phyloP scores from a whole-genome alignment of 805 yeast genomes.

The Phaffomyces opuntiae region DNA sequence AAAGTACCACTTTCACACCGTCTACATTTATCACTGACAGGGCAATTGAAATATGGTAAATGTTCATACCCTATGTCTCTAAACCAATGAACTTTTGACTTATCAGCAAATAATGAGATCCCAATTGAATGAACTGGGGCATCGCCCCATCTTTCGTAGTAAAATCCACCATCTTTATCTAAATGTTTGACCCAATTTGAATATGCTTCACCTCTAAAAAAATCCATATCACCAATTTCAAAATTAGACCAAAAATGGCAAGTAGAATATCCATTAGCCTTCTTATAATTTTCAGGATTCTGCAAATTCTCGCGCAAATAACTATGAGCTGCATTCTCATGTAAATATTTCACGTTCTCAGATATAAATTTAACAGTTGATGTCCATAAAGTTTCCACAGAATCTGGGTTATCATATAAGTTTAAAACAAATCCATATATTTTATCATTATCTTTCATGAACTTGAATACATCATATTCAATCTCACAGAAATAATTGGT shows the following conservation, averaged over 20 bases:
- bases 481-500: slow-evolving; percentile 62
- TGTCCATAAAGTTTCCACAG: slow-evolving; percentile 62
- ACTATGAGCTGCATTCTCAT: slow-evolving; percentile 52
- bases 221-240: slow-evolving; percentile 81
- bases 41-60: slow-evolving; percentile 72
- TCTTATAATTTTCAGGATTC: slow-evolving; percentile 39
- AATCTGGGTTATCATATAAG: slow-evolving; percentile 62
- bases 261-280: slow-evolving; percentile 41
- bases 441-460: slow-evolving; percentile 59
- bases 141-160: slow-evolving; percentile 92
- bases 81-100: slow-evolving; percentile 72
- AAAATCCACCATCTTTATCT: slow-evolving; percentile 72
- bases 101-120: slow-evolving; percentile 63
- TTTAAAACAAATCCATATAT: slow-evolving; percentile 68
- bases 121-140: slow-evolving; percentile 87
- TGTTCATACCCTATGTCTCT: slow-evolving; percentile 77
- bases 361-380: slow-evolving; percentile 54
- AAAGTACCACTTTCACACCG: slow-evolving; percentile 52
- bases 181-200: slow-evolving; percentile 53
- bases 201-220: slow-evolving; percentile 64
- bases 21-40: slow-evolving; percentile 45
- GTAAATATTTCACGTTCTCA: slow-evolving; percentile 48
- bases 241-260: slow-evolving; percentile 93
- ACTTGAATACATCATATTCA: slow-evolving; percentile 72
- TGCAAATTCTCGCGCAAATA: slow-evolving; percentile 56